Conservation (phyloP, 169 alveolate genomes). For the Cyclospora cayetanensis region DNA sequence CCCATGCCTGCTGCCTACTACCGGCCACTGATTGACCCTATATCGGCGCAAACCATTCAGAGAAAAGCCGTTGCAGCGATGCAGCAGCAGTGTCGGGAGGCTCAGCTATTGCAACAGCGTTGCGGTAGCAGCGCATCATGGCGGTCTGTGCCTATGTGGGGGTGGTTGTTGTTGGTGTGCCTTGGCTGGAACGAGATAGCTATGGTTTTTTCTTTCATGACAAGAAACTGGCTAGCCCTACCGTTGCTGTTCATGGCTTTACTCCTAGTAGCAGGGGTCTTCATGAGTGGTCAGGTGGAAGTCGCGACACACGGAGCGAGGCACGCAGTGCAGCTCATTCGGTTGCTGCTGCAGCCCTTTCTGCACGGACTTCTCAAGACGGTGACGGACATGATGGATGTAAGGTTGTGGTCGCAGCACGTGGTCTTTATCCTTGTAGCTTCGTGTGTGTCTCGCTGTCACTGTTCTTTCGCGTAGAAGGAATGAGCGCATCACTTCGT, state of each 20-base stretch:
- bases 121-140: conserved; percentile 41
- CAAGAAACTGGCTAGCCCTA: conserved; percentile 25
- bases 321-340: conserved; percentile 12
- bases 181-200: conserved; percentile 63
- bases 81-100: conserved; percentile 69
- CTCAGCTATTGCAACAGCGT: conserved; percentile 65
- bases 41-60: conserved; percentile 17
- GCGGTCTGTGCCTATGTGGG: conserved; percentile 65
- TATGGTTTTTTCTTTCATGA: not conserved
- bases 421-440: not conserved
- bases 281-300: conserved; percentile 3
- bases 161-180: conserved; percentile 50
- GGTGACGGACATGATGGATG: conserved; percentile 52
- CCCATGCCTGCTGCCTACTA: conserved; percentile 21
- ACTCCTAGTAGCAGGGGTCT: conserved; percentile 6
- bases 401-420: not conserved
- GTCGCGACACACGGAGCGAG: not conserved
- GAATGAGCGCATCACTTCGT: not conserved
- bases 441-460: not conserved
- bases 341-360: conserved; percentile 56
- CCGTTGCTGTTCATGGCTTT: conserved; percentile 33
- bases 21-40: conserved; percentile 8
- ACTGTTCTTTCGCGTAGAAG: not conserved
- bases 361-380: conserved; percentile 2
- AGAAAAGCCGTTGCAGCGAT: conserved; percentile 8